Conservation (phyloP, 192 early-diverging fungal genomes). For the Pecoramyces ruminantium region DNA sequence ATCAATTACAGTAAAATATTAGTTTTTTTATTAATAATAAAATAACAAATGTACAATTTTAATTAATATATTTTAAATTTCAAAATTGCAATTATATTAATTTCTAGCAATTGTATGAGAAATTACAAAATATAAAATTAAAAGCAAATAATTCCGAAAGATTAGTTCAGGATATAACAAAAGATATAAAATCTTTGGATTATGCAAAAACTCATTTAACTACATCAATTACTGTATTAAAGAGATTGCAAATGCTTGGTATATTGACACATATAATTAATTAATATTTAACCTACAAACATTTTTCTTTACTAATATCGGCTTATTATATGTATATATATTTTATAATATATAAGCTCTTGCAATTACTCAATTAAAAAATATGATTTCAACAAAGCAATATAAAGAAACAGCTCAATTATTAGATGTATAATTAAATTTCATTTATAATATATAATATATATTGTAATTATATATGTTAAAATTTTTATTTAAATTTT, state of each 20-base stretch:
- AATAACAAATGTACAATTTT: too few species aligned
- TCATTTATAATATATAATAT: not conserved
- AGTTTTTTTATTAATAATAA: not conserved
- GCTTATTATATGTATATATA: too few species aligned
- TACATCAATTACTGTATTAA: slow-evolving; percentile 57
- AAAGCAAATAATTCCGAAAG: slow-evolving; percentile 70
- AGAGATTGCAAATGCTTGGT: slow-evolving; percentile 71
- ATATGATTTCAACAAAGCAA: slow-evolving; percentile 40
- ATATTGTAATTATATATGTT: too few species aligned
- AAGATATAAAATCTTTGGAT: slow-evolving; percentile 88
- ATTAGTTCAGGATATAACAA: slow-evolving; percentile 89
- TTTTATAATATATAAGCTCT: slow-evolving; percentile 17
- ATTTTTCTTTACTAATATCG: too few species aligned
- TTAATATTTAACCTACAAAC: too few species aligned
- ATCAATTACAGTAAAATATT: slow-evolving; percentile 45
- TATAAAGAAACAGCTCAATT: slow-evolving; percentile 68
- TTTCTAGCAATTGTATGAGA: slow-evolving; percentile 59
- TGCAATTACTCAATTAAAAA: slow-evolving; percentile 54
- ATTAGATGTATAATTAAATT: slow-evolving; percentile 31
- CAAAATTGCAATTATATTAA: too few species aligned
- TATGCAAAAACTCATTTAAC: slow-evolving; percentile 84
- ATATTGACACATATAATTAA: too few species aligned
- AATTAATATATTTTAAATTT: too few species aligned
- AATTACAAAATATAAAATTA: slow-evolving; percentile 67
- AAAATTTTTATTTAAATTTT: too few species aligned